Base-by-base conservation (phyloP, 2,329 filamentous ascomycete genomes). In the Thermochaetoides dissita region DNA sequence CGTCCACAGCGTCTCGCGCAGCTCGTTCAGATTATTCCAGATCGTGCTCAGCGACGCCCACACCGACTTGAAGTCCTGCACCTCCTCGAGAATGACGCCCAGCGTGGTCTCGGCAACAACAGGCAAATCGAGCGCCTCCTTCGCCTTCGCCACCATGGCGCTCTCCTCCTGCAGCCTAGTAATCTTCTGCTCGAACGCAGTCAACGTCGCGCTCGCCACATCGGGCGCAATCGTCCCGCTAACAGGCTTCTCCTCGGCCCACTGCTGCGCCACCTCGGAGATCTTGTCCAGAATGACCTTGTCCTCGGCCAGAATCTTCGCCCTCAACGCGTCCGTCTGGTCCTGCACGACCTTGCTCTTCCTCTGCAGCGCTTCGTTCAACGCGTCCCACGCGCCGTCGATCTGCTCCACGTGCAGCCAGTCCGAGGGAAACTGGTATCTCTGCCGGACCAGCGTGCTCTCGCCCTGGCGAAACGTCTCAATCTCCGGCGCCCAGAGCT, bases 41-140 rank as follows among this genome's bases (percentile, higher is more conserved):
- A 98, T 94, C 6, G 88, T 94, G 24, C 86, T 89, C 39, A 99
- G 68, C 38, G 84, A 89, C 30, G 89, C 84, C 91, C 91, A 99
- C 8, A 99, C 91, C 12, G 89, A 95, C 64, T 94, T 94, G 67
- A 98, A 98, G 61, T 99, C 91, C 48, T 94, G 86, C 2, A 99
- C 87, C 63, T 99, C 91, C 59, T 96, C 89, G 10, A 96, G 70
- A 7, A 95, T 83, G 28, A 81, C 75, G n/a, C 76, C 71, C 17
- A 99, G 75, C n/a, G 81, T 79, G 40, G 82, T 84, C 52, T 94
- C 85, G 0, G 81, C 69, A 42, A 77, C 83, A 3, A 83, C 74
- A 3, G 89, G 84, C 35, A 99, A 73, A 57, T 94, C 87, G 35
- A 99, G 77, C 4, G 91, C 91, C 60, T 99, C 91, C 63, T 96